These are phyloP conservation scores for Exophiala calicioides DNA, from an alignment of 2,329 filamentous ascomycete genomes.

Conservation along the genomic window DNA sequence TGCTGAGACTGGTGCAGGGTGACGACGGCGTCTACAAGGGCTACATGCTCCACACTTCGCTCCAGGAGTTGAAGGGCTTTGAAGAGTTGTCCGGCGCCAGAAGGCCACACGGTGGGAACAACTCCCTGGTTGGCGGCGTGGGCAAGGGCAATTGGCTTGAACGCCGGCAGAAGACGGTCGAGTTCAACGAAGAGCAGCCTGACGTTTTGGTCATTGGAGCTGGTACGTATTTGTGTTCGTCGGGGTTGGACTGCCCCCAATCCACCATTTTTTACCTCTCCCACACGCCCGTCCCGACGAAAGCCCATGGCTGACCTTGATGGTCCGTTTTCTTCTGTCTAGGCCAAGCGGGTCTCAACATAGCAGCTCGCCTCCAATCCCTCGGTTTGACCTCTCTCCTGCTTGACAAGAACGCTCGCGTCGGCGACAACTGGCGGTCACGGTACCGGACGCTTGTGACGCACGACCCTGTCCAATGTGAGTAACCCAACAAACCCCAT, in stretches of 20 bases:
- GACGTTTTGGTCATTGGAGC: constrained; percentile 18
- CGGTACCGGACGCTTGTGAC: constrained; percentile 49
- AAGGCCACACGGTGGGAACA: constrained; percentile 39
- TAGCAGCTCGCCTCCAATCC: constrained; percentile 61
- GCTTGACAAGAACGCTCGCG: constrained; percentile 57
- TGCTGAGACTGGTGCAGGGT: constrained; percentile 39
- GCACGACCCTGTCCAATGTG: too few relatives aligned
- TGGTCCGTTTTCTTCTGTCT: too few relatives aligned
- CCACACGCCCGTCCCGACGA: neutral
- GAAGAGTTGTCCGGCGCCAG: constrained; percentile 39
- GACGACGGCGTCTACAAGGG: constrained; percentile 37
- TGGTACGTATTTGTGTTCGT: neutral
- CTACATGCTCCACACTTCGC: constrained; percentile 41
- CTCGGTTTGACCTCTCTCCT: constrained; percentile 57
- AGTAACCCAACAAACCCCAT: too few relatives aligned
- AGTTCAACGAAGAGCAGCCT: too few relatives aligned
- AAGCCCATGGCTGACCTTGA: neutral
- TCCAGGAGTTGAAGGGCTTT: constrained; percentile 39
- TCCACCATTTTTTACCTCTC: neutral
- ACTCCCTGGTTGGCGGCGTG: constrained; percentile 34
- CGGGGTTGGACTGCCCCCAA: too few relatives aligned
- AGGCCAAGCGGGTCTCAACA: constrained; percentile 51
- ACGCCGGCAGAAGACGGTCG: constrained; percentile 33
- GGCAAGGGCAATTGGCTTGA: constrained; percentile 42
- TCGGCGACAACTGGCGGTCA: constrained; percentile 65